Percentiles rank a stretch among this genome's conserved stretches.
phyloP scores from a whole-genome alignment of 352 stramenopile genomes.

The Globisporangium echinulatum region DNA sequence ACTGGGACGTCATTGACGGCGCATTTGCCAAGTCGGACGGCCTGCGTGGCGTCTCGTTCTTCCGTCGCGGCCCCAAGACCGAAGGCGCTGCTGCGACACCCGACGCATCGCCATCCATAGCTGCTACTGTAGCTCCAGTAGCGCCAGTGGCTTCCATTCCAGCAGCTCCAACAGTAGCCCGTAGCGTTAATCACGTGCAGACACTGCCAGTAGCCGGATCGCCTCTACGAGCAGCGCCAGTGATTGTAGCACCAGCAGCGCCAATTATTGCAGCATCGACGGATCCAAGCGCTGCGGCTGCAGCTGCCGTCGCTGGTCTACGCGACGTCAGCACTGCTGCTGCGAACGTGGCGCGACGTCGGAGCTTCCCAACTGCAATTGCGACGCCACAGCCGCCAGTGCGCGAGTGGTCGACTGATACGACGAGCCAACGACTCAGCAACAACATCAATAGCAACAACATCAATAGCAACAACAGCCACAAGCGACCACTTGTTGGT shows the following conservation, averaged over 20 bases:
- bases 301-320: too few species aligned
- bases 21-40: constrained; percentile 4
- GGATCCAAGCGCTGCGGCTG: neutral
- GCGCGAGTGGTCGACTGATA: neutral
- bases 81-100: neutral
- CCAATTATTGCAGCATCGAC: neutral
- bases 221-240: neutral
- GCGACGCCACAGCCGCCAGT: neutral
- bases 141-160: too few species aligned
- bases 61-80: neutral
- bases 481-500: neutral
- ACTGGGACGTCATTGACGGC: constrained; percentile 5
- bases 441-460: neutral
- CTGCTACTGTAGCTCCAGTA: neutral
- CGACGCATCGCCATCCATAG: neutral
- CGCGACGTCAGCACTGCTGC: too few species aligned
- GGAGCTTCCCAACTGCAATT: neutral
- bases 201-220: neutral
- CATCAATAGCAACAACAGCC: neutral
- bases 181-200: too few species aligned
- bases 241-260: neutral
- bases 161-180: too few species aligned
- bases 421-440: too few species aligned
- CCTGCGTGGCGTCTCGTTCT: neutral
- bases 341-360: too few species aligned